A percentile compares a stretch with the other conserved stretches of the same genome.
phyloP scores from a whole-genome alignment of 345 rosid genomes.

The Murraya koenigii region DNA sequence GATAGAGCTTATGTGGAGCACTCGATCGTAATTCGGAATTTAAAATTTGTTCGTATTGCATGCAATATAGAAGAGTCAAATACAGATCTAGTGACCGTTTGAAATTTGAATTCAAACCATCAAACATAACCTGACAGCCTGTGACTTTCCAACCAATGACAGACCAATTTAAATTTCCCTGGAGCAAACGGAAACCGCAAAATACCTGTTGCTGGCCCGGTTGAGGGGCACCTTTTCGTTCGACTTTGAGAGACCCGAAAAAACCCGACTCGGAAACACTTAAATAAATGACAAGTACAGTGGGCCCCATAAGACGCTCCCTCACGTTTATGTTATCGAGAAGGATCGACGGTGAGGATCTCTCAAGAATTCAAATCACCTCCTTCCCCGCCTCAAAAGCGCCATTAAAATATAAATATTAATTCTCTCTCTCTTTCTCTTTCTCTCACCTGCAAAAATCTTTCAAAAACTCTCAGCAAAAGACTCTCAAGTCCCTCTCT shows the following conservation, averaged over 20 bases:
- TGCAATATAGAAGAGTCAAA: neutral
- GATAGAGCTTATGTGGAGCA: no score
- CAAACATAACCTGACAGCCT: neutral
- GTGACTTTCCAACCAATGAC: conserved; percentile 20
- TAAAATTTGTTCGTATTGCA: neutral
- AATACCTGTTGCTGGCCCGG: no score
- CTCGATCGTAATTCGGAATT: no score
- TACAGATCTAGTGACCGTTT: conserved; percentile 38
- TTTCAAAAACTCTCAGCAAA: neutral
- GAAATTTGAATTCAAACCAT: conserved; percentile 30
- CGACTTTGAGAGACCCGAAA: neutral
- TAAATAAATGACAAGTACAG: neutral
- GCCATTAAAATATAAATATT: conserved; percentile 7
- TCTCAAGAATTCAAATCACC: conserved; percentile 25
- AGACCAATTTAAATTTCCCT: conserved; percentile 2
- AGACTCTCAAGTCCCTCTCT: no score
- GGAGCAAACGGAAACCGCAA: neutral
- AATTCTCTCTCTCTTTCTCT: neutral
- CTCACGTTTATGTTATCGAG: conserved; percentile 26
- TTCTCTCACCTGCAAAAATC: neutral
- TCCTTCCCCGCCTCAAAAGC: conserved; percentile 19
- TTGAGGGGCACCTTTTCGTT: neutral
- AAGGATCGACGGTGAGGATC: conserved; percentile 29
- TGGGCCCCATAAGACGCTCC: conserved; percentile 30
- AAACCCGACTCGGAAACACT: neutral